Conservation (phyloP, 208 protist genomes). For the Trypanosoma grayi region DNA sequence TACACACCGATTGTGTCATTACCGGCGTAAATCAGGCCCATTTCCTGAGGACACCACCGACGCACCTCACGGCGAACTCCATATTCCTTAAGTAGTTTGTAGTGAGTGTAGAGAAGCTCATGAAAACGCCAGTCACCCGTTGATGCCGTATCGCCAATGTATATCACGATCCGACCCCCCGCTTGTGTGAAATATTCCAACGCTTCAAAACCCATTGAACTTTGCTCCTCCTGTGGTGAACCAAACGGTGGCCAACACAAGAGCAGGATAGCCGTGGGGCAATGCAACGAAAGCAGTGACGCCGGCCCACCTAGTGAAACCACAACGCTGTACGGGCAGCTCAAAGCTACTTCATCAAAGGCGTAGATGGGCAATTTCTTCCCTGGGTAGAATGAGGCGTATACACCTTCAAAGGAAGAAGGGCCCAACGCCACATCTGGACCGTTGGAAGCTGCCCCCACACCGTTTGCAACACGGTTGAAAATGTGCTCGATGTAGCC, state of each 20-base stretch:
- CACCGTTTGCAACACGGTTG: conserved; percentile 76
- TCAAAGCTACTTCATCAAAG: conserved; percentile 78
- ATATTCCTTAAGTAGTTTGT: conserved; percentile 79
- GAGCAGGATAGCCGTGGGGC: conserved; percentile 63
- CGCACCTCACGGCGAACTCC: conserved; percentile 82
- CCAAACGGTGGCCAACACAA: conserved; percentile 90
- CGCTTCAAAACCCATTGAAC: conserved; percentile 90
- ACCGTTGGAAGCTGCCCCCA: conserved; percentile 24
- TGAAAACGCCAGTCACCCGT: conserved; percentile 91
- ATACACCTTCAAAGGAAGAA: conserved; percentile 70
- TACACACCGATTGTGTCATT: conserved; percentile 91
- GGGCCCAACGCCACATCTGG: conserved; percentile 21
- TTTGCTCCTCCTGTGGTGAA: conserved; percentile 81
- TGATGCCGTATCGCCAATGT: conserved; percentile 83
- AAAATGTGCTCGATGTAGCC: conserved; percentile 91
- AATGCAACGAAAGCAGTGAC: conserved; percentile 69
- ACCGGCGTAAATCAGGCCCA: conserved; percentile 87
- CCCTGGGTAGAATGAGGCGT: conserved; percentile 37
- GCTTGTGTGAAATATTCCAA: conserved; percentile 79
- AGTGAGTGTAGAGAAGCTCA: conserved; percentile 77
- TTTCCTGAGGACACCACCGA: conserved; percentile 84
- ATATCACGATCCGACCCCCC: conserved; percentile 79
- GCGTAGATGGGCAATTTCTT: conserved; percentile 68
- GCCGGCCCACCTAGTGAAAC: conserved; percentile 79
- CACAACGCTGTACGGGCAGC: conserved; percentile 74